Evolutionary conservation across 768 basidiomycete genomes (phyloP).

Genomic region (Russula emetica): DNA sequence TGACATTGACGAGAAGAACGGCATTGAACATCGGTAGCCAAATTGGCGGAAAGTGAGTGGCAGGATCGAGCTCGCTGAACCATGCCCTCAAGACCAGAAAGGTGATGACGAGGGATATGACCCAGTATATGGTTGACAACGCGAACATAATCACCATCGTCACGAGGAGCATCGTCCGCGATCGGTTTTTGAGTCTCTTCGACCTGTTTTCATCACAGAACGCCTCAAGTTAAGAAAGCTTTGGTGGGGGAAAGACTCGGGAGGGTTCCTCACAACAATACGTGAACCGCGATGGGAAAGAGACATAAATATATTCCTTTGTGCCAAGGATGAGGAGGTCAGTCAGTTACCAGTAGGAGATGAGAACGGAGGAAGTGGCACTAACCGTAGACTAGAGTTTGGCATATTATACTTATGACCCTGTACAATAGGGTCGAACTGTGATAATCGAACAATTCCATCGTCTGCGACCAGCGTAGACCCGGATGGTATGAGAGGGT

Average conservation of each 20-base stretch:
- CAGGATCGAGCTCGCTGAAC: neutral
- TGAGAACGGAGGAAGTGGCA: no score
- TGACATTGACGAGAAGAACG: slow-evolving; percentile 10
- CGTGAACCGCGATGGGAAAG: neutral
- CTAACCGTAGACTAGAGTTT: slow-evolving; percentile 10
- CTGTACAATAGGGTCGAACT: neutral
- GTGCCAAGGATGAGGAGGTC: neutral
- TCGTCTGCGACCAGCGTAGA: slow-evolving; percentile 9
- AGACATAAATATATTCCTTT: slow-evolving; percentile 16
- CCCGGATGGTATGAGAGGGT: neutral
- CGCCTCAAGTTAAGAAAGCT: neutral
- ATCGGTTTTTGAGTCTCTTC: neutral
- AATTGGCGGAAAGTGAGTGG: neutral
- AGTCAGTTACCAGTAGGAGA: neutral
- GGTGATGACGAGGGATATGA: neutral
- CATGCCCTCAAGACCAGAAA: neutral
- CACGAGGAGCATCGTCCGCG: neutral
- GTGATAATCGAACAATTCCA: neutral
- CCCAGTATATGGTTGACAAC: slow-evolving; percentile 10
- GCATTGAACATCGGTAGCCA: slow-evolving; percentile 9
- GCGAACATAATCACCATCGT: slow-evolving; percentile 5
- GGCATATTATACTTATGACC: slow-evolving; percentile 8
- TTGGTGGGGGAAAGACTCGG: neutral
- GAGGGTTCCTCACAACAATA: slow-evolving; percentile 10
- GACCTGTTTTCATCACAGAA: neutral